phyloP scores from a whole-genome alignment of 176 grass and related monocot species.

The Secale cereale region DNA sequence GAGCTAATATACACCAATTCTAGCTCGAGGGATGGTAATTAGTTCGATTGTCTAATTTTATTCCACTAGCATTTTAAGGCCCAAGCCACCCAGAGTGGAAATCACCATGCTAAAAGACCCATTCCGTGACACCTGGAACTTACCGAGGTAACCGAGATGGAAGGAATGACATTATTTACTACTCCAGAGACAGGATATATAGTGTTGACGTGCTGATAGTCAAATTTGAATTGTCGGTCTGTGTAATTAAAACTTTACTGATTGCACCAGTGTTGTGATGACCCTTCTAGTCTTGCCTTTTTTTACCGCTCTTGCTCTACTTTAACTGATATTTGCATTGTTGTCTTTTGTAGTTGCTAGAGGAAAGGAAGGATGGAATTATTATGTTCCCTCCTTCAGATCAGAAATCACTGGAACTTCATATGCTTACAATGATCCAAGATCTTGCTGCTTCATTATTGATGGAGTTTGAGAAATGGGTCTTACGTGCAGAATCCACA shows the following conservation, averaged over 20 bases:
- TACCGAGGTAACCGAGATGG: neutral
- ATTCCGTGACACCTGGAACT: neutral
- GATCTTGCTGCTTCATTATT: conserved; percentile 87
- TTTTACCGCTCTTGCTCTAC: conserved; percentile 6
- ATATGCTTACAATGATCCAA: conserved; percentile 98
- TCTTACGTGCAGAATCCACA: conserved; percentile 89
- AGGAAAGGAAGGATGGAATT: conserved; percentile 84
- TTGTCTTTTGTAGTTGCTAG: conserved; percentile 48
- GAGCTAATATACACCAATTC: neutral
- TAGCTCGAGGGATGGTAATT: neutral
- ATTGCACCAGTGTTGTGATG: neutral
- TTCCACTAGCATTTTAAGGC: neutral
- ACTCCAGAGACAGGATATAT: neutral
- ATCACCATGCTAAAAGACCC: neutral
- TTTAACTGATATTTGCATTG: conserved; percentile 7
- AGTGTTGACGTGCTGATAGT: neutral
- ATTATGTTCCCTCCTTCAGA: conserved; percentile 79
- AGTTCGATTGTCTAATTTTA: neutral
- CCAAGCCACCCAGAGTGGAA: neutral
- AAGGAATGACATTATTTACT: neutral
- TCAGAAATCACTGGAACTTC: conserved; percentile 83
- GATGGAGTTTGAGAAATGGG: conserved; percentile 99
- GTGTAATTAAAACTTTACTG: conserved; percentile 10
- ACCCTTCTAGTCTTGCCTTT: neutral
- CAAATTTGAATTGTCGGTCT: neutral